These are phyloP conservation scores for Lithocarpus polystachyus DNA, from an alignment of 306 rosid genomes.

Conservation along the genomic window DNA sequence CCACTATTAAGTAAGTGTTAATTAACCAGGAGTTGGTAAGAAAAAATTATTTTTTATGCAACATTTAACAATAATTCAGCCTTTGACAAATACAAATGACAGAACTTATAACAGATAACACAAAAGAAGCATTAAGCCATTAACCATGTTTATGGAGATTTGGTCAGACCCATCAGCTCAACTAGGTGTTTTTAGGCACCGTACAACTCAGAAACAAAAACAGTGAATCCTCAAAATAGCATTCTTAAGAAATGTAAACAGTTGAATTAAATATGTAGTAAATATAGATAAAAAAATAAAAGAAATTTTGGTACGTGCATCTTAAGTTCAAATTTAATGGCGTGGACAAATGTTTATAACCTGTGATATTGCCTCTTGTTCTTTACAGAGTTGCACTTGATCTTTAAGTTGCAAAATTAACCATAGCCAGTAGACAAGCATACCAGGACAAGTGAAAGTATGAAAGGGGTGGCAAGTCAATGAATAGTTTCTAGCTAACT, in stretches of 20 bases:
- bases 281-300: not conserved
- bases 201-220: not conserved
- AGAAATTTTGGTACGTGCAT: not conserved
- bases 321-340: not conserved
- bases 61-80: not conserved
- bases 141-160: not conserved
- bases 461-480: conserved; percentile 4
- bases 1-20: not conserved
- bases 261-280: not conserved
- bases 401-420: too few species aligned
- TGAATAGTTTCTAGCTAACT: conserved; percentile 37
- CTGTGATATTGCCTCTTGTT: too few species aligned
- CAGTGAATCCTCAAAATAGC: not conserved
- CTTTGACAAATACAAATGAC: too few species aligned
- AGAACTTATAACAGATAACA: too few species aligned
- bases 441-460: conserved; percentile 20
- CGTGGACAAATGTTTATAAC: too few species aligned
- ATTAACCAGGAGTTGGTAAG: not conserved
- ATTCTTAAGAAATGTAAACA: not conserved
- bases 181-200: not conserved
- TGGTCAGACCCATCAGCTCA: not conserved
- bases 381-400: too few species aligned
- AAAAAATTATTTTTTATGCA: not conserved
- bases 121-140: too few species aligned
- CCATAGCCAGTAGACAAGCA: conserved; percentile 9